Percentiles rank a stretch among this genome's conserved stretches.
These are phyloP conservation scores for Globisporangium cylindrosporum DNA, from an alignment of 352 stramenopile genomes.

Conservation along the genomic window DNA sequence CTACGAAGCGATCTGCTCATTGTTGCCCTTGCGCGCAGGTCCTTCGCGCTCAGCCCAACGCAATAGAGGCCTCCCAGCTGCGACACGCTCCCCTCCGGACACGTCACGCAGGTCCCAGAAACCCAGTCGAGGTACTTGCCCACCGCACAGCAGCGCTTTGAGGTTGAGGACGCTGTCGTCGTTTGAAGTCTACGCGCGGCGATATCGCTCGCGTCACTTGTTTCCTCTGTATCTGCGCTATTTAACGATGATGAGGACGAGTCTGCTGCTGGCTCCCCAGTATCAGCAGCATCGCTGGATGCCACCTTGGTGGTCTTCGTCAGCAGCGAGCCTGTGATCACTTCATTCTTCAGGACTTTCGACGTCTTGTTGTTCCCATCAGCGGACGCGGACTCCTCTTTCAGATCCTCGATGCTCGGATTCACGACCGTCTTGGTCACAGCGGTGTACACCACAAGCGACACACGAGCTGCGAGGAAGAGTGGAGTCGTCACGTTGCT, in stretches of 20 bases:
- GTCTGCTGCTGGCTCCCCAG: not conserved
- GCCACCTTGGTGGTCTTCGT: not conserved
- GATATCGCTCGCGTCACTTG: not conserved
- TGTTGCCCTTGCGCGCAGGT: not conserved
- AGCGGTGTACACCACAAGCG: not conserved
- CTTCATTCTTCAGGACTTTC: not conserved
- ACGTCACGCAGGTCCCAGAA: not conserved
- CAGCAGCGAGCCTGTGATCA: constrained; percentile 1
- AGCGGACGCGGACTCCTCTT: not conserved
- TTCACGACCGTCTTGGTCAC: not conserved
- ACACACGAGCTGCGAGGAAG: not conserved
- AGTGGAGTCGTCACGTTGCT: not conserved
- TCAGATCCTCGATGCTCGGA: not conserved
- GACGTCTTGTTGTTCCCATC: not conserved
- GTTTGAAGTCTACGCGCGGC: not conserved
- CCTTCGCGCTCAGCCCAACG: not conserved
- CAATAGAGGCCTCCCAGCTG: constrained; percentile 3
- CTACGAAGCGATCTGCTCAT: not conserved
- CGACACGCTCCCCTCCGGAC: constrained; percentile 1
- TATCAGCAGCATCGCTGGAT: not conserved
- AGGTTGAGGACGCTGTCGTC: not conserved
- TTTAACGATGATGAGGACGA: not conserved
- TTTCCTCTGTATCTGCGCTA: not conserved
- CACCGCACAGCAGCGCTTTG: constrained; percentile 6
- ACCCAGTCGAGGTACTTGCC: constrained; percentile 4